A percentile compares a stretch with the other conserved stretches of the same genome.
These are phyloP conservation scores for Colletotrichum sp. DNA, from an alignment of 2,329 filamentous ascomycete species.

Conservation along the genomic window DNA sequence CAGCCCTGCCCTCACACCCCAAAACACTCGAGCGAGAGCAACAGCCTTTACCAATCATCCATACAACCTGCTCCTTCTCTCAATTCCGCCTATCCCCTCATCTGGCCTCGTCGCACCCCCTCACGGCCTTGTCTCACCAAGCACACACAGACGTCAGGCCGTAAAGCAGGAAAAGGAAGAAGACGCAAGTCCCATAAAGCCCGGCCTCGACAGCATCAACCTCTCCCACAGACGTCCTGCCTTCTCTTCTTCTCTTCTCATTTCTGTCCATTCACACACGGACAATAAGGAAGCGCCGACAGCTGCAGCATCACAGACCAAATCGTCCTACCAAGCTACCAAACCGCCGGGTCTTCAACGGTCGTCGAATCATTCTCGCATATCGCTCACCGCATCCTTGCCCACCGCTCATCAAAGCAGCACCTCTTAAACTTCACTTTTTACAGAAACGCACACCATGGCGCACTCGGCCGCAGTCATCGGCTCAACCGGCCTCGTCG, in stretches of 20 bases:
- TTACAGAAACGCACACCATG: not conserved
- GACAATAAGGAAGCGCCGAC: not conserved
- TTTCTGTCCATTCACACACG: not conserved
- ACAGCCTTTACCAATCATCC: not conserved
- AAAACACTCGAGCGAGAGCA: not conserved
- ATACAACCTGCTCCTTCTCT: not conserved
- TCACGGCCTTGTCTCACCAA: slow-evolving; percentile 11
- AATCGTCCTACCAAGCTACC: not conserved
- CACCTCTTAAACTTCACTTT: not conserved
- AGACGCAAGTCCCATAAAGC: slow-evolving; percentile 13
- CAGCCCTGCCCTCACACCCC: not conserved
- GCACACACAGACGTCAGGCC: slow-evolving; percentile 12
- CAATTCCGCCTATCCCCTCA: not conserved
- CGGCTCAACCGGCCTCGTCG: slow-evolving; percentile 72
- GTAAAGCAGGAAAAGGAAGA: not conserved
- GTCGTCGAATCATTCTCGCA: not conserved
- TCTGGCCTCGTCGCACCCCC: slow-evolving; percentile 1
- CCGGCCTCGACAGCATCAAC: slow-evolving; percentile 2
- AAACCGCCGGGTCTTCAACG: not conserved
- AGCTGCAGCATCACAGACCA: slow-evolving; percentile 15
- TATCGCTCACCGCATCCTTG: not conserved
- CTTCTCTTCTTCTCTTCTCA: not conserved
- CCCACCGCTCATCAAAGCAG: not conserved
- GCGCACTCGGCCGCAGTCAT: slow-evolving; percentile 43
- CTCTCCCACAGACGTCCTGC: slow-evolving; percentile 8